A percentile compares a stretch with the other conserved stretches of the same genome.
Evolutionary conservation across 345 rosid genomes (phyloP).

Genomic region (Cochlearia excelsa): DNA sequence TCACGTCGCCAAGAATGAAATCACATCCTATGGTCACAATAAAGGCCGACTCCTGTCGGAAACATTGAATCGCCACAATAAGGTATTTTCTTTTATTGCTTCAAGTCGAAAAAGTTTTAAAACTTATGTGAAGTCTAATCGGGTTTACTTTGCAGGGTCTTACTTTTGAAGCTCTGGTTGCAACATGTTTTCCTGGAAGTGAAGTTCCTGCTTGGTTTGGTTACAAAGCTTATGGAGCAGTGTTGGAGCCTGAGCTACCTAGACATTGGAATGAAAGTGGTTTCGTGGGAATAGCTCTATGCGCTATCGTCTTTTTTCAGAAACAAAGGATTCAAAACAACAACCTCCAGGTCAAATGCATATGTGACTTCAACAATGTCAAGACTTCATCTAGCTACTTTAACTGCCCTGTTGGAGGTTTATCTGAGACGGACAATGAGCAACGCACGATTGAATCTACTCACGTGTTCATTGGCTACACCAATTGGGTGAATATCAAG

Average conservation of each 20-base stretch:
- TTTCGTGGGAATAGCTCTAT: not conserved
- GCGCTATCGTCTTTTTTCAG: constrained; percentile 16
- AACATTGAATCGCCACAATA: constrained; percentile 7
- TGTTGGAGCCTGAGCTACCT: not conserved
- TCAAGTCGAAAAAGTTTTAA: not conserved
- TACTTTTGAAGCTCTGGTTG: constrained; percentile 9
- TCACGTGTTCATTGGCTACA: constrained; percentile 5
- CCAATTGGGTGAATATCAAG: not conserved
- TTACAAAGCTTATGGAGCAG: constrained; percentile 14
- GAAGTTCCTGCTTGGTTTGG: constrained; percentile 24
- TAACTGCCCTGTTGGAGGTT: constrained; percentile 13
- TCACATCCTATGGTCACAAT: constrained; percentile 6
- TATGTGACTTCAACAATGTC: not conserved
- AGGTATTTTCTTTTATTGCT: not conserved
- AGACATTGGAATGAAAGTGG: not conserved
- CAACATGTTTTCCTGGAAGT: constrained; percentile 26
- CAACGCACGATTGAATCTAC: constrained; percentile 1
- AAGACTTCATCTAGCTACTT: not conserved
- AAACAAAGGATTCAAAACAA: not conserved
- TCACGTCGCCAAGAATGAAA: constrained; percentile 17
- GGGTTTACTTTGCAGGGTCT: constrained; percentile 13
- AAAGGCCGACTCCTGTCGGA: not conserved
- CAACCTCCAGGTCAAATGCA: constrained; percentile 19
- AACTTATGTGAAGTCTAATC: not conserved
- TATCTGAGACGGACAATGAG: constrained; percentile 2